phyloP scores from a whole-genome alignment of 441 rosid species.

The Pelargonium fulgidum region DNA sequence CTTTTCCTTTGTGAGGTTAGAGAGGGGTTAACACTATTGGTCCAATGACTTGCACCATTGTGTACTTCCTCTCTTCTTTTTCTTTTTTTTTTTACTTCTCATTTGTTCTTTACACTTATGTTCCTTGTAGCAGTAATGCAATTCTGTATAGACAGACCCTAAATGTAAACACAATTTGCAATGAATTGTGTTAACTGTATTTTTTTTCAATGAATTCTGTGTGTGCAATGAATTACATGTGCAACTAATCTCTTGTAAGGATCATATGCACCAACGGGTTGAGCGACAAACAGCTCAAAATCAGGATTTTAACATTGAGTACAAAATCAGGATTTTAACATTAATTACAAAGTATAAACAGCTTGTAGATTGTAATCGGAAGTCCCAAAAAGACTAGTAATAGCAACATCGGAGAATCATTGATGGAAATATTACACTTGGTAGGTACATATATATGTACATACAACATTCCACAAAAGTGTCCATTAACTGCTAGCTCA shows the following conservation, averaged over 20 bases:
- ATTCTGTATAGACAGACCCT: background rate
- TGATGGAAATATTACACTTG: no score
- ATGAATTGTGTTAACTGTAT: background rate
- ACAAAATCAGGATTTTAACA: no score
- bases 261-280: no score
- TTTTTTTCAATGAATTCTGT: background rate
- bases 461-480: no score
- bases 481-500: no score
- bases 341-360: no score
- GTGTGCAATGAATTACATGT: background rate
- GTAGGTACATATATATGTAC: no score
- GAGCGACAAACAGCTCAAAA: no score
- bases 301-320: no score
- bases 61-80: conserved; percentile 6
- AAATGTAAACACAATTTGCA: background rate
- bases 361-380: no score
- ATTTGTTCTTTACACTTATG: background rate
- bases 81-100: conserved; percentile 6
- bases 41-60: conserved; percentile 1
- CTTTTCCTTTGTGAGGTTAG: background rate
- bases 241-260: background rate
- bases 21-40: background rate
- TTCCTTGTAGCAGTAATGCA: conserved; percentile 1
- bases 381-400: no score
- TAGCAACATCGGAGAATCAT: no score